Evolutionary conservation across 352 stramenopile genomes (phyloP).

Genomic region (Phytopythium litorale): DNA sequence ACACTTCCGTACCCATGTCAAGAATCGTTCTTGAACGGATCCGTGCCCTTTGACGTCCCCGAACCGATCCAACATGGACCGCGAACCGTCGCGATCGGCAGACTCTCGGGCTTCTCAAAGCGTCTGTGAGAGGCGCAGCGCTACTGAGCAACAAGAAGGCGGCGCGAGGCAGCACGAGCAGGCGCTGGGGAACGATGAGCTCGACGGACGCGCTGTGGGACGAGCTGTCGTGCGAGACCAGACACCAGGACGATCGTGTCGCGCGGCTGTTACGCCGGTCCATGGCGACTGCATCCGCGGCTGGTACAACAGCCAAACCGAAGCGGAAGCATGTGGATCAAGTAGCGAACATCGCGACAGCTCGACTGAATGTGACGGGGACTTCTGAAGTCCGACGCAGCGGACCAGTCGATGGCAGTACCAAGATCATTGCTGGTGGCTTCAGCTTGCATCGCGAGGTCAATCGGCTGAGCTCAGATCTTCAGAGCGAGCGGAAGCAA

Average conservation of each 20-base stretch:
- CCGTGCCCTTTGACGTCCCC: not conserved
- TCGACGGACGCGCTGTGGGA: constrained; percentile 43
- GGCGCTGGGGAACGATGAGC: constrained; percentile 4
- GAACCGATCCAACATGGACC: not conserved
- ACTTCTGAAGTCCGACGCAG: not conserved
- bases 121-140: not conserved
- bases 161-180: not conserved
- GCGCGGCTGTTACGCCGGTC: constrained; percentile 38
- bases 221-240: constrained; percentile 37
- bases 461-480: constrained; percentile 57
- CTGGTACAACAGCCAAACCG: not conserved
- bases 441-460: constrained; percentile 51
- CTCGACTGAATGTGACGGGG: not conserved
- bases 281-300: constrained; percentile 10
- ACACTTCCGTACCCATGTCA: not conserved
- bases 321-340: not conserved
- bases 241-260: constrained; percentile 19
- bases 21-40: not conserved
- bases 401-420: not conserved
- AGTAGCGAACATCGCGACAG: not conserved
- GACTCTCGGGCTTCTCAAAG: not conserved
- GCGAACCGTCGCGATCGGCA: not conserved
- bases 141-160: not conserved
- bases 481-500: constrained; percentile 48
- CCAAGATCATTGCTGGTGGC: not conserved